These are phyloP conservation scores for Powellomyces hirtus DNA, from an alignment of 192 early-diverging fungal species.

Conservation along the genomic window DNA sequence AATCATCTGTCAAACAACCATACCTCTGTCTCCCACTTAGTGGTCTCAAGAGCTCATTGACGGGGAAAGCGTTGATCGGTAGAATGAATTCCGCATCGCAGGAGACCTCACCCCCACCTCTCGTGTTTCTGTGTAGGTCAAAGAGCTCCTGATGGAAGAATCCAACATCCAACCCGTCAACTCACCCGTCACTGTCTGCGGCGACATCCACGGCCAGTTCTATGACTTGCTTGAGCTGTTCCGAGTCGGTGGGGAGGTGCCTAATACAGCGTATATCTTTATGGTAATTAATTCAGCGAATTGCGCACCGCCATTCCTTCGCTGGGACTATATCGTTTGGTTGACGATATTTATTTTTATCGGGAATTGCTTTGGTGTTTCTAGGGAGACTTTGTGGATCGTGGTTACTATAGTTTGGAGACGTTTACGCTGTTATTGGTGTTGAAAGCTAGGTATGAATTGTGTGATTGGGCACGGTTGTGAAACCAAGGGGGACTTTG, in stretches of 20 bases:
- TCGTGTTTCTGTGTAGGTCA: slow-evolving; percentile 61
- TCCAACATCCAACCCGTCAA: slow-evolving; percentile 98
- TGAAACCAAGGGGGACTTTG: slow-evolving; percentile 5
- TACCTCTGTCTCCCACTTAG: no score
- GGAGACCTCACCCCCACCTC: no score
- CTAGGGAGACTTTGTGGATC: slow-evolving; percentile 98
- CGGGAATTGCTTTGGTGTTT: not conserved
- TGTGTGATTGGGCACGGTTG: not conserved
- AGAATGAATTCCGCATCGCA: no score
- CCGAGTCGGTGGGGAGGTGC: slow-evolving; percentile 90
- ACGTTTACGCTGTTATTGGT: slow-evolving; percentile 91
- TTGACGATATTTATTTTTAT: slow-evolving; percentile 29
- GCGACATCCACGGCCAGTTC: slow-evolving; percentile 98
- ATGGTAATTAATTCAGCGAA: slow-evolving; percentile 62
- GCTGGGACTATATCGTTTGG: not conserved
- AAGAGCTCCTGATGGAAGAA: slow-evolving; percentile 97
- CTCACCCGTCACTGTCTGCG: slow-evolving; percentile 88
- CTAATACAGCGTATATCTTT: slow-evolving; percentile 95
- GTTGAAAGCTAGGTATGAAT: slow-evolving; percentile 80
- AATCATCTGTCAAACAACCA: no score
- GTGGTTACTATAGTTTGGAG: slow-evolving; percentile 96
- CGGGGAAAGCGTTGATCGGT: no score
- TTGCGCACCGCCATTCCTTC: not conserved
- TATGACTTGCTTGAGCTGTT: slow-evolving; percentile 96
- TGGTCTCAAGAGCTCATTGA: no score